phyloP scores from a whole-genome alignment of 805 yeast species.

The Saccharomycopsis selenospora region DNA sequence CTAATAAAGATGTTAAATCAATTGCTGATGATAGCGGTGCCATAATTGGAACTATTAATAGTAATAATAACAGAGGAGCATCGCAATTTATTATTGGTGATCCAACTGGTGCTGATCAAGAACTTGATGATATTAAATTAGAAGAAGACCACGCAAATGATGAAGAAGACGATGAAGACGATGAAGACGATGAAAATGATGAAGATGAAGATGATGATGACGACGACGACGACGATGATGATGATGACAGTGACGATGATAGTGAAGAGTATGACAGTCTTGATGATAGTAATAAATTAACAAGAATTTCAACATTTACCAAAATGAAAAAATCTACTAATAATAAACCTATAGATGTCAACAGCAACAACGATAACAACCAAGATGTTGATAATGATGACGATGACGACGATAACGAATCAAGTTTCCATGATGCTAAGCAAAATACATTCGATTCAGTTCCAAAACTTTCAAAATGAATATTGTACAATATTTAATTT shows the following conservation, averaged over 20 bases:
- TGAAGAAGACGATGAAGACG: slow-evolving; percentile 9
- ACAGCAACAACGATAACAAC: slow-evolving; percentile 28
- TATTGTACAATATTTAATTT: too few relatives aligned
- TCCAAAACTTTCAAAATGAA: slow-evolving; percentile 1
- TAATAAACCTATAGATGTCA: slow-evolving; percentile 27
- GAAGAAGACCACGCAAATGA: slow-evolving; percentile 13
- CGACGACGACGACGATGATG: slow-evolving; percentile 12
- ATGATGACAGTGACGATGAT: slow-evolving; percentile 8
- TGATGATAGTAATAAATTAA: slow-evolving; percentile 1
- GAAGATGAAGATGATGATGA: slow-evolving; percentile 23
- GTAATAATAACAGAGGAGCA: too few relatives aligned
- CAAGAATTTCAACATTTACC: neutral
- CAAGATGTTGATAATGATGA: slow-evolving; percentile 31
- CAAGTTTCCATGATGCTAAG: slow-evolving; percentile 34
- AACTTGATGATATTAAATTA: slow-evolving; percentile 8
- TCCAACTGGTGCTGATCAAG: too few relatives aligned
- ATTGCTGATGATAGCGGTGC: slow-evolving; percentile 5
- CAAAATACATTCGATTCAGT: slow-evolving; percentile 25
- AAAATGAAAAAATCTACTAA: neutral
- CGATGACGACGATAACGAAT: slow-evolving; percentile 26
- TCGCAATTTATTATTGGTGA: too few relatives aligned
- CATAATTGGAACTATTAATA: slow-evolving; percentile 3
- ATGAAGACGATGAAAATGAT: slow-evolving; percentile 11
- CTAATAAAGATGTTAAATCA: too few relatives aligned
- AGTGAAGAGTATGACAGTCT: slow-evolving; percentile 6